phyloP scores from a whole-genome alignment of 2,329 filamentous ascomycete species.

The Cladobotryum mycophilum region DNA sequence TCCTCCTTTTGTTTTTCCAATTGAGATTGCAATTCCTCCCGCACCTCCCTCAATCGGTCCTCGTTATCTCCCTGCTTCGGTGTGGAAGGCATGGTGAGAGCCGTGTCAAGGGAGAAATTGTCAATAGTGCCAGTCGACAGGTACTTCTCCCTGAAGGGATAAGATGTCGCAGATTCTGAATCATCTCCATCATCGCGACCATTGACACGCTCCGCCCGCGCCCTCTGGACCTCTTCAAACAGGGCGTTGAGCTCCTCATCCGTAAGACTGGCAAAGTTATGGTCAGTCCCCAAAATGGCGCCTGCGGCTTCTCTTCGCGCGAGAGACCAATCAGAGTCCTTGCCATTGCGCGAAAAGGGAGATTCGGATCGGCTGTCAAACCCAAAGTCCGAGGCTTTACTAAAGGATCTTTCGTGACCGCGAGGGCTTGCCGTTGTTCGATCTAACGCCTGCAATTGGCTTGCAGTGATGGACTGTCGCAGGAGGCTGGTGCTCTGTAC shows the following conservation, averaged over 20 bases:
- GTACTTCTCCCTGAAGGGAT: slow-evolving; percentile 87
- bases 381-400: slow-evolving; percentile 73
- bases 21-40: slow-evolving; percentile 77
- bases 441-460: slow-evolving; percentile 54
- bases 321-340: slow-evolving; percentile 92
- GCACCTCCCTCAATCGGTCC: slow-evolving; percentile 64
- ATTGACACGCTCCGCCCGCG: slow-evolving; percentile 67
- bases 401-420: slow-evolving; percentile 70
- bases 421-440: slow-evolving; percentile 54
- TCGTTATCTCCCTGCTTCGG: slow-evolving; percentile 73
- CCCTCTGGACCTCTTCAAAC: slow-evolving; percentile 89
- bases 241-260: slow-evolving; percentile 92
- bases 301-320: slow-evolving; percentile 89
- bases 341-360: slow-evolving; percentile 58
- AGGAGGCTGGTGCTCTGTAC: slow-evolving; percentile 45
- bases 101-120: slow-evolving; percentile 92
- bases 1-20: slow-evolving; percentile 80
- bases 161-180: slow-evolving; percentile 81
- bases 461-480: slow-evolving; percentile 70
- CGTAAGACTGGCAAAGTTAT: slow-evolving; percentile 81
- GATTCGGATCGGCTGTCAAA: slow-evolving; percentile 69
- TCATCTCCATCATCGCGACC: slow-evolving; percentile 80
- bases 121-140: slow-evolving; percentile 91
- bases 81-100: slow-evolving; percentile 88
- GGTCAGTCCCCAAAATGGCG: slow-evolving; percentile 81